A percentile compares a stretch with the other conserved stretches of the same genome.
Evolutionary conservation across 345 rosid species (phyloP).

Genomic region (Lumnitzera littorea): DNA sequence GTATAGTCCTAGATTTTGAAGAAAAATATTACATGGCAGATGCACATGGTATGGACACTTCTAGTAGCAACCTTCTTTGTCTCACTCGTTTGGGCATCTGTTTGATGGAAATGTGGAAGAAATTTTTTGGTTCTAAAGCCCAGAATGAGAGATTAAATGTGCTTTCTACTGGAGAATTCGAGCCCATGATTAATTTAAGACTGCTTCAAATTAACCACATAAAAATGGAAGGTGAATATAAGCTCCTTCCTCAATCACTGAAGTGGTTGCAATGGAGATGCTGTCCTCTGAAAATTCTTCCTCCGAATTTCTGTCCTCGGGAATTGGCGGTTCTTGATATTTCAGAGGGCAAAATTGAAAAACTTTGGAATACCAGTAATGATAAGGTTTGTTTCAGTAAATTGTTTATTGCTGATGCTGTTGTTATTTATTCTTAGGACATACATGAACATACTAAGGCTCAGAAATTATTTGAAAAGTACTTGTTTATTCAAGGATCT

Average conservation of each 20-base stretch:
- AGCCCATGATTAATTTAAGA: slow-evolving; percentile 42
- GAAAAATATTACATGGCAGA: slow-evolving; percentile 6
- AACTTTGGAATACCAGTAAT: slow-evolving; percentile 20
- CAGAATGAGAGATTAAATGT: slow-evolving; percentile 14
- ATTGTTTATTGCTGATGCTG: too few relatives aligned
- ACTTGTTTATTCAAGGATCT: too few relatives aligned
- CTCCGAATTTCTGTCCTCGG: slow-evolving; percentile 26
- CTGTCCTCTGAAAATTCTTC: slow-evolving; percentile 40
- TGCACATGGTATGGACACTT: slow-evolving; percentile 4
- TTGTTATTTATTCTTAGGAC: background rate
- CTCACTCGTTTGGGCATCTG: slow-evolving; percentile 10
- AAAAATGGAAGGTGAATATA: slow-evolving; percentile 45
- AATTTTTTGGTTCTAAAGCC: slow-evolving; percentile 9
- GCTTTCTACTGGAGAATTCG: slow-evolving; percentile 29
- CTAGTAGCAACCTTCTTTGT: slow-evolving; percentile 9
- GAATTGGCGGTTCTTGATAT: slow-evolving; percentile 69
- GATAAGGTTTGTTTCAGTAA: slow-evolving; percentile 18
- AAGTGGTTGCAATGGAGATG: slow-evolving; percentile 73
- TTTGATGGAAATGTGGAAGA: slow-evolving; percentile 14
- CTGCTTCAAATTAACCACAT: slow-evolving; percentile 53
- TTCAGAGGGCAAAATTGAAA: slow-evolving; percentile 40
- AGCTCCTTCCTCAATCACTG: slow-evolving; percentile 40
- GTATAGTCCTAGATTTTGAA: slow-evolving; percentile 37
- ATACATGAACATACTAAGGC: too few relatives aligned
- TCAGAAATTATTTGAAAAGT: too few relatives aligned